Conservation (phyloP, 768 basidiomycete genomes). For the Pleurotus djamor region DNA sequence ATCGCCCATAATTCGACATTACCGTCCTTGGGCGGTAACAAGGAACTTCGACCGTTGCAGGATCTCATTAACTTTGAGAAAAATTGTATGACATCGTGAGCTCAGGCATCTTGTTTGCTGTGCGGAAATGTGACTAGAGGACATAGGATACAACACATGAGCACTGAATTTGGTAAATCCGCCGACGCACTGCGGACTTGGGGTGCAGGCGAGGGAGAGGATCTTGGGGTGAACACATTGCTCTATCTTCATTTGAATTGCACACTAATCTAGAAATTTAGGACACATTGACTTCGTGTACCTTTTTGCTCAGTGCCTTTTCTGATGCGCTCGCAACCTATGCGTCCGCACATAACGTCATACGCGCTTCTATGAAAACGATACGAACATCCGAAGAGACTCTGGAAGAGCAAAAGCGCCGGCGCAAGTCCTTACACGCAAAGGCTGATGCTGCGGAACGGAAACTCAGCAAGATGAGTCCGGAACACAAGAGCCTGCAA, state of each 20-base stretch:
- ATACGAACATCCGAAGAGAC: constrained; percentile 84
- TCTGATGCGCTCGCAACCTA: constrained; percentile 66
- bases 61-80: constrained; percentile 92
- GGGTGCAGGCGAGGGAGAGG: constrained; percentile 82
- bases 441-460: constrained; percentile 85
- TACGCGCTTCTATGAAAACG: constrained; percentile 77
- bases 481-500: constrained; percentile 82
- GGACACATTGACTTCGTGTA: constrained; percentile 72
- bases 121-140: neutral
- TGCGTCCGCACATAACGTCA: constrained; percentile 64
- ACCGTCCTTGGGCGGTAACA: constrained; percentile 65
- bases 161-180: constrained; percentile 63
- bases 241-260: neutral
- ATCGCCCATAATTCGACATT: constrained; percentile 89
- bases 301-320: constrained; percentile 65
- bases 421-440: constrained; percentile 59
- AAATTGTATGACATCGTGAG: constrained; percentile 70
- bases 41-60: constrained; percentile 79
- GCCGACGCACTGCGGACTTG: constrained; percentile 70
- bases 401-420: constrained; percentile 73
- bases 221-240: constrained; percentile 57
- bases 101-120: constrained; percentile 9
- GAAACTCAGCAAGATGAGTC: constrained; percentile 87
- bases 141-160: constrained; percentile 61
- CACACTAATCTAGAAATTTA: neutral